Conservation (phyloP, 495 filamentous ascomycete genomes). For the Penicillium desertorum region DNA sequence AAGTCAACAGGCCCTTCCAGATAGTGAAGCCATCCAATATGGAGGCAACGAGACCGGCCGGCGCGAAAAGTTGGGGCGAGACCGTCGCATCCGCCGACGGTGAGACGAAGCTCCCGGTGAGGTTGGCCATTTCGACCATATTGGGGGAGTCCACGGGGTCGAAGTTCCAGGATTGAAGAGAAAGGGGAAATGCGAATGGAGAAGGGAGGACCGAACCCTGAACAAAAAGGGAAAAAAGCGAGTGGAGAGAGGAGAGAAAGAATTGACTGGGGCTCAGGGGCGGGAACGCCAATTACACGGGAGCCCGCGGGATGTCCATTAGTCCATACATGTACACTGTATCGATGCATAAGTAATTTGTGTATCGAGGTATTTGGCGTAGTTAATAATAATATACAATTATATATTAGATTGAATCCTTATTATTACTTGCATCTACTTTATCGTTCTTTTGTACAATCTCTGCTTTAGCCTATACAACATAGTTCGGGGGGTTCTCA, state of each 20-base stretch:
- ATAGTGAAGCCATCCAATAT: conserved; percentile 56
- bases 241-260: conserved; percentile 21
- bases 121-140: conserved; percentile 52
- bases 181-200: neutral
- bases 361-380: neutral
- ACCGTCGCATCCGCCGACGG: conserved; percentile 67
- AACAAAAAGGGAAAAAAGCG: conserved; percentile 14
- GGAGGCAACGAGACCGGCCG: conserved; percentile 42
- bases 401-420: too few species aligned
- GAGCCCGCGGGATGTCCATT: conserved; percentile 3
- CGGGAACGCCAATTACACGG: conserved; percentile 25
- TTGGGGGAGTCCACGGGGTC: neutral
- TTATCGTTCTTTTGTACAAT: too few species aligned
- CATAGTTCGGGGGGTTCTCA: neutral
- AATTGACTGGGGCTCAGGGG: conserved; percentile 29
- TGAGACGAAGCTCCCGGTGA: conserved; percentile 74
- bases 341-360: neutral
- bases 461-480: too few species aligned
- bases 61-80: conserved; percentile 46
- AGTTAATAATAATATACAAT: too few species aligned
- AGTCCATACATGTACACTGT: too few species aligned
- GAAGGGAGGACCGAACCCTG: conserved; percentile 7
- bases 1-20: conserved; percentile 63
- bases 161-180: neutral
- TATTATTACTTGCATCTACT: neutral